Conservation (phyloP, 495 filamentous ascomycete genomes). For the Viridothelium virens region DNA sequence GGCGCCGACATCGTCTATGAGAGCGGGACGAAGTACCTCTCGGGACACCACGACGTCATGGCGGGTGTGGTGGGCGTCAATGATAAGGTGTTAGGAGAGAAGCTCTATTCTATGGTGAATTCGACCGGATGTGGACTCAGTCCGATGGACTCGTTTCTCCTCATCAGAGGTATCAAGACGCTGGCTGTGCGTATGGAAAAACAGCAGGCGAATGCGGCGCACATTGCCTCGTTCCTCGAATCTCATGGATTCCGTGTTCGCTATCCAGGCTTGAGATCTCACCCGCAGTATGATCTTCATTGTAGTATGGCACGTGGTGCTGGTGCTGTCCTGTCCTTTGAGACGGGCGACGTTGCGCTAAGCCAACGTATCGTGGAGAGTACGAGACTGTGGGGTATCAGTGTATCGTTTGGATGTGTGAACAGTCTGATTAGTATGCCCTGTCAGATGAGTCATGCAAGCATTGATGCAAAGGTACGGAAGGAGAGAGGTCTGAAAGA, state of each 20-base stretch:
- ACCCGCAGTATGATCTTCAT: conserved; percentile 94
- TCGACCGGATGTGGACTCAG: conserved; percentile 86
- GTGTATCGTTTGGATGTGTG: conserved; percentile 94
- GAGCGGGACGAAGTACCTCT: conserved; percentile 94
- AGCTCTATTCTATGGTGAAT: conserved; percentile 94
- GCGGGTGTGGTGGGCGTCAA: conserved; percentile 91
- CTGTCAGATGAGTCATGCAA: conserved; percentile 98
- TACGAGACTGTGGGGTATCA: conserved; percentile 86
- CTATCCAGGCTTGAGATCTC: conserved; percentile 85
- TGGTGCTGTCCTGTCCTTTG: conserved; percentile 89
- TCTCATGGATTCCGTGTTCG: conserved; percentile 85
- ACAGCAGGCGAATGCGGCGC: conserved; percentile 85
- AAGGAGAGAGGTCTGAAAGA: conserved; percentile 86
- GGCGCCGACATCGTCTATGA: conserved; percentile 97
- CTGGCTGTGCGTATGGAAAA: conserved; percentile 97
- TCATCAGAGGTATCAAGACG: conserved; percentile 91
- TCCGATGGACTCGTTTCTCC: conserved; percentile 90
- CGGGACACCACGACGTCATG: conserved; percentile 98
- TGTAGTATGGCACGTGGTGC: conserved; percentile 90
- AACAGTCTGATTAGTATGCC: conserved; percentile 99
- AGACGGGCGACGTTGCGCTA: conserved; percentile 74
- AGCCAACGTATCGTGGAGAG: conserved; percentile 92
- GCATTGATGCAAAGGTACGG: conserved; percentile 91
- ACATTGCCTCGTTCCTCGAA: conserved; percentile 88
- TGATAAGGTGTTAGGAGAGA: conserved; percentile 68